Base-by-base conservation (phyloP, 768 basidiomycete species). In the Lentinula lateritia region DNA sequence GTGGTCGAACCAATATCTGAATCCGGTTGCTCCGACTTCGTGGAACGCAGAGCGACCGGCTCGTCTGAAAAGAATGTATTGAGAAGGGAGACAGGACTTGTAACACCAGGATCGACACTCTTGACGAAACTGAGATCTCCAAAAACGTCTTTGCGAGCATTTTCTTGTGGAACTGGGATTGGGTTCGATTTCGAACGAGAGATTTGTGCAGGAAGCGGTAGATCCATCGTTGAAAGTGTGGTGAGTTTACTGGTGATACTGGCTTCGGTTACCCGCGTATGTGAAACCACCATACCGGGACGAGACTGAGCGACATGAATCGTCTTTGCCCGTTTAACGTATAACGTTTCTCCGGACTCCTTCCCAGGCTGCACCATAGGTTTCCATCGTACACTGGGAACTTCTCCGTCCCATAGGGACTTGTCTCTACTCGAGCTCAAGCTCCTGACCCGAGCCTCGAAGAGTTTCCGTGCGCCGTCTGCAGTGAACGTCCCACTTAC, bases 381-480 rank as follows among this genome's bases (percentile, higher is more conserved):
- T 20, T 41, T 56, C 55, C 55, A 56, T 32, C 41, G 38, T 6
- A 56, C 55, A 42, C 38, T 28, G 3, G 41, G 7, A 18, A 56
- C 18, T 23, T 43, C 5, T 3, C 28, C 23, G 10, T 56, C 55
- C 55, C 38, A 56, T 9, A 43, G 6, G 5, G 15, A 28, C 39
- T 43, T 45, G 41, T 56, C 55, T 32, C 20, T 56, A n/a, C 13
- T 28, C 38, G 45, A 16, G 16, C 32, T 56, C 58, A 59, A 50
- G 20, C 58, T 59, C 48, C 42, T 59, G 3, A 23, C 42, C 2
- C 58, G 58, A 35, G 80, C 79, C 63, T 84, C 82, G 59, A 83
- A 82, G 50, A 82, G 70, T 55, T 78, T 78, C 10, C 78, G 74
- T 1, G 80, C 70, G 54, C 79, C 80, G 41, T 84, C 80, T 0